Percentiles rank a stretch among this genome's conserved stretches.
Conservation (phyloP, 2,329 filamentous ascomycete species). For the Madurella mycetomatis region DNA sequence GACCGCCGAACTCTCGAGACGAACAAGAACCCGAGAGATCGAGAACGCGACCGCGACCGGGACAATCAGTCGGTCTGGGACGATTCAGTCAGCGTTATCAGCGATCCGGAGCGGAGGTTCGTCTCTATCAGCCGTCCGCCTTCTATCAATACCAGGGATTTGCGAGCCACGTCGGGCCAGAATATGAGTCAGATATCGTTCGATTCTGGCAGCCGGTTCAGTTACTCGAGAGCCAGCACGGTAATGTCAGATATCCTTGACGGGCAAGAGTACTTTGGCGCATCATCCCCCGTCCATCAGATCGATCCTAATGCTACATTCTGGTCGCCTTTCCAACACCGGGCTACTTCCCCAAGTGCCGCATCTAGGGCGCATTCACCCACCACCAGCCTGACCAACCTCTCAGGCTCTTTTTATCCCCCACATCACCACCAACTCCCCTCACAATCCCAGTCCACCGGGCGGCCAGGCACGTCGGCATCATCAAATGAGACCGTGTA, state of each 20-base stretch:
- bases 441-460: slow-evolving; percentile 45
- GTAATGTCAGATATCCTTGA: slow-evolving; percentile 63
- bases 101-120: slow-evolving; percentile 51
- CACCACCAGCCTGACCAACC: slow-evolving; percentile 56
- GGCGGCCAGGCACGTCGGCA: slow-evolving; percentile 60
- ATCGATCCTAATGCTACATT: slow-evolving; percentile 76
- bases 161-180: slow-evolving; percentile 54
- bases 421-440: slow-evolving; percentile 39
- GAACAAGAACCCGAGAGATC: slow-evolving; percentile 38
- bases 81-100: slow-evolving; percentile 50
- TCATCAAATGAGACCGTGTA: slow-evolving; percentile 65
- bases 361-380: slow-evolving; percentile 58
- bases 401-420: slow-evolving; percentile 48
- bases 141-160: slow-evolving; percentile 49
- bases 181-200: slow-evolving; percentile 67
- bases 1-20: slow-evolving; percentile 63
- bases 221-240: slow-evolving; percentile 52
- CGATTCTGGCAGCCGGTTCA: slow-evolving; percentile 60
- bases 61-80: slow-evolving; percentile 44
- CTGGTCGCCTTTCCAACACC: slow-evolving; percentile 77
- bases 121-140: slow-evolving; percentile 42
- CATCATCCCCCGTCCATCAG: slow-evolving; percentile 63
- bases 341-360: slow-evolving; percentile 60
- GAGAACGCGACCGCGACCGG: slow-evolving; percentile 45
- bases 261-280: slow-evolving; percentile 65